phyloP scores from a whole-genome alignment of 257 asterid species.

The Anisodus acutangulus region DNA sequence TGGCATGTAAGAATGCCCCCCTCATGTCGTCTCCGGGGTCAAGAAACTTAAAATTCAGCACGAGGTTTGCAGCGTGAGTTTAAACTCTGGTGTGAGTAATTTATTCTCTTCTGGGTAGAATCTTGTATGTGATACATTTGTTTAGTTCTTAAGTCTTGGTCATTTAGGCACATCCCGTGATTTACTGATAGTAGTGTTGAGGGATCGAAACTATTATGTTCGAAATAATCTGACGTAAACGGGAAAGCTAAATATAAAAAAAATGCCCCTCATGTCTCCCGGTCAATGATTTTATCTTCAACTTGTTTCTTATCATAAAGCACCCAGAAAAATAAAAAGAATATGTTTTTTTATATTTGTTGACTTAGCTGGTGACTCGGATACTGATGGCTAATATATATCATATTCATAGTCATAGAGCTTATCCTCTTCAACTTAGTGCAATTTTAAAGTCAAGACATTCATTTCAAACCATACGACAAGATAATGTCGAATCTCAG shows the following conservation, averaged over 20 bases:
- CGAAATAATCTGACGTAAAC: no score
- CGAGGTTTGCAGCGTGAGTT: no score
- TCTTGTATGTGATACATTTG: no score
- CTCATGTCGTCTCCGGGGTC: no score
- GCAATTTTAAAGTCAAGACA: conserved; percentile 45
- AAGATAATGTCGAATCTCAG: conserved; percentile 62
- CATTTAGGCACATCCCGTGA: no score
- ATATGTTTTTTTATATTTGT: conserved; percentile 6
- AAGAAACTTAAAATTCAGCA: no score
- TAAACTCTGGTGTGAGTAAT: no score
- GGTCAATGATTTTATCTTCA: conserved; percentile 25
- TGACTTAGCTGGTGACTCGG: conserved; percentile 54
- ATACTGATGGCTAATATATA: conserved; percentile 44
- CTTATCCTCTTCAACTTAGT: conserved; percentile 55
- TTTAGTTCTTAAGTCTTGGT: no score
- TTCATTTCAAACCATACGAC: conserved; percentile 55
- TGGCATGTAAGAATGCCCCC: conserved; percentile 1
- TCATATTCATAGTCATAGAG: conserved; percentile 30
- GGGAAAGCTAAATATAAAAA: no score
- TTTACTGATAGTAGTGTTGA: no score
- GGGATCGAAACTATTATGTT: no score
- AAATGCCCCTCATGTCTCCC: conserved; percentile 6
- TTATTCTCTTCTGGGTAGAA: no score
- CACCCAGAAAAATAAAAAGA: not conserved
- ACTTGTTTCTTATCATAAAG: conserved; percentile 12